A percentile compares a stretch with the other conserved stretches of the same genome.
These are phyloP conservation scores for Umbelopsis sp. DNA, from an alignment of 371 early-diverging fungal genomes.

Conservation along the genomic window DNA sequence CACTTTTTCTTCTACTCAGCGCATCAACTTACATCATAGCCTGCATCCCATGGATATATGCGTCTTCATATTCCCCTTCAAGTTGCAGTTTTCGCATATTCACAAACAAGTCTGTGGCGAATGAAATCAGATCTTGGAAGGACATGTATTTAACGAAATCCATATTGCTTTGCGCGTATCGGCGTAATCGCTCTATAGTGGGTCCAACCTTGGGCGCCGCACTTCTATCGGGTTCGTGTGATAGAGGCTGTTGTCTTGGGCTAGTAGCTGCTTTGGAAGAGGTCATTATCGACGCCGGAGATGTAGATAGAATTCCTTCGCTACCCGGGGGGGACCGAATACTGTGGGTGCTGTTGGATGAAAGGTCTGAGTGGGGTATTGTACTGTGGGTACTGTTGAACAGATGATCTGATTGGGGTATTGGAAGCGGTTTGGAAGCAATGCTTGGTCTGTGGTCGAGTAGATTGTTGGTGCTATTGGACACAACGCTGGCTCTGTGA, in stretches of 20 bases:
- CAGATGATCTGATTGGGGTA: background rate
- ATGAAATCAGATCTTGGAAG: background rate
- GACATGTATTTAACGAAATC: background rate
- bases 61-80: background rate
- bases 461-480: too few relatives aligned
- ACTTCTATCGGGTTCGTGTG: background rate
- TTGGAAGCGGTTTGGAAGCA: background rate
- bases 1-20: background rate
- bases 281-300: background rate
- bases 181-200: background rate
- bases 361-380: background rate
- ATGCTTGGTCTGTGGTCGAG: background rate
- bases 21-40: constrained; percentile 2
- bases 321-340: background rate
- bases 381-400: background rate
- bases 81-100: background rate
- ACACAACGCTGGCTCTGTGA: too few relatives aligned
- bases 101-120: background rate
- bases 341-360: background rate
- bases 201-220: background rate
- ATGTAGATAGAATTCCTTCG: background rate
- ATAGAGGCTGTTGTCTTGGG: background rate
- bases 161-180: background rate
- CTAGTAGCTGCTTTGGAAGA: background rate
- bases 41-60: background rate